Evolutionary conservation across 495 filamentous ascomycete species (phyloP).

Genomic region (Podospora australis): DNA sequence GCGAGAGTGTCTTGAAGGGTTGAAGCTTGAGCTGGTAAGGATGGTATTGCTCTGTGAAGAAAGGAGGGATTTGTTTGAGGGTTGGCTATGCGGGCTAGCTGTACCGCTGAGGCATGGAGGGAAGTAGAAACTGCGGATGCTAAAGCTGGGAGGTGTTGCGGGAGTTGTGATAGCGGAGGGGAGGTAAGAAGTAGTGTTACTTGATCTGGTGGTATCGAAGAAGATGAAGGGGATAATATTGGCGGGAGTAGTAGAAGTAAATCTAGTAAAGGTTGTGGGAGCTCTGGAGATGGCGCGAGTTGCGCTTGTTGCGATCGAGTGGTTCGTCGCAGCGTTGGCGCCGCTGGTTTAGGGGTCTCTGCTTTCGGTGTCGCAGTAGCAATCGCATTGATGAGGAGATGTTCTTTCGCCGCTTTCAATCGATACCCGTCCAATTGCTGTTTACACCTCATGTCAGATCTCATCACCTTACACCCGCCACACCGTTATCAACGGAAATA

Average conservation of each 20-base stretch:
- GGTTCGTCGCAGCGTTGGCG: conserved; percentile 20
- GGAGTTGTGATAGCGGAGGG: conserved; percentile 37
- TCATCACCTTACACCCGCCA: background rate
- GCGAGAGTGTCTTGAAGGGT: conserved; percentile 20
- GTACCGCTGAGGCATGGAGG: conserved; percentile 32
- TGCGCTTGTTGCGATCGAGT: conserved; percentile 3
- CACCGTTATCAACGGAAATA: conserved; percentile 22
- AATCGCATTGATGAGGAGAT: conserved; percentile 37
- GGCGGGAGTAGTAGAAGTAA: conserved; percentile 39
- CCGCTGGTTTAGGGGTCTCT: conserved; percentile 11
- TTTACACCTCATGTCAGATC: background rate
- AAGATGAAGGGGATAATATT: conserved; percentile 16
- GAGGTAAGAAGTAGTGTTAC: conserved; percentile 31
- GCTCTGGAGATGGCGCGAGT: background rate
- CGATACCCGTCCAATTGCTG: conserved; percentile 38
- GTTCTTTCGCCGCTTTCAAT: conserved; percentile 31
- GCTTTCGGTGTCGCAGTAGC: conserved; percentile 17
- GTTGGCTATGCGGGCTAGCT: conserved; percentile 39
- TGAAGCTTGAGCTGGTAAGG: conserved; percentile 25
- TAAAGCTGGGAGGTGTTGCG: conserved; percentile 35
- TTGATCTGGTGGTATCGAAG: conserved; percentile 16
- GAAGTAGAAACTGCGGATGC: conserved; percentile 32
- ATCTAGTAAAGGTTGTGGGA: conserved; percentile 31
- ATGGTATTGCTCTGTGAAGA: conserved; percentile 43
- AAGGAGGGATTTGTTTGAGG: conserved; percentile 48